These are phyloP conservation scores for Binderoboletus segoi DNA, from an alignment of 1,284 basidiomycete genomes.

Conservation along the genomic window DNA sequence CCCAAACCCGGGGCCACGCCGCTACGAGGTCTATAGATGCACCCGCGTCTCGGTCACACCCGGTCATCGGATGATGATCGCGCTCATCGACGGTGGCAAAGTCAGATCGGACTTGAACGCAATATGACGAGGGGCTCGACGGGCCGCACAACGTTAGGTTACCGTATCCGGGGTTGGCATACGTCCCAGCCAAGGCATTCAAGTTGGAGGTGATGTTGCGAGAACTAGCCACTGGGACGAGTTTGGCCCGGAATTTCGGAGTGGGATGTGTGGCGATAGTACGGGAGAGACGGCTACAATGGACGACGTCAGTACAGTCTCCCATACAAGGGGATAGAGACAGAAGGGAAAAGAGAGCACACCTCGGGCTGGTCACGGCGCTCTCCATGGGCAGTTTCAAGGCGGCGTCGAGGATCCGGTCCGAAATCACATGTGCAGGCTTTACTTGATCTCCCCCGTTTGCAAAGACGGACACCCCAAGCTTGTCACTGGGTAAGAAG, in stretches of 20 bases:
- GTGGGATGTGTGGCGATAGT: neutral
- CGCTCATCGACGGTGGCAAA: constrained; percentile 29
- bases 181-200: constrained; percentile 37
- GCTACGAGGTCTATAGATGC: constrained; percentile 24
- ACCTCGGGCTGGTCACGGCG: neutral
- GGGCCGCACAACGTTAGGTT: constrained; percentile 38
- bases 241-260: neutral
- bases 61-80: no score
- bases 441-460: constrained; percentile 28
- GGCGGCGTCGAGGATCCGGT: constrained; percentile 22
- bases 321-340: neutral
- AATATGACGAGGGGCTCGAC: constrained; percentile 29
- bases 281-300: neutral
- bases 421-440: constrained; percentile 1
- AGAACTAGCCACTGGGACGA: neutral
- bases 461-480: constrained; percentile 34
- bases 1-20: constrained; percentile 31
- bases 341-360: neutral
- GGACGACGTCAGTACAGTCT: neutral
- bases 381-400: constrained; percentile 4
- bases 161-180: constrained; percentile 38
- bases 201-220: constrained; percentile 6
- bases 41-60: neutral
- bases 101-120: constrained; percentile 27
- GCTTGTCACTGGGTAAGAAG: constrained; percentile 33